Evolutionary conservation across 2,329 filamentous ascomycete genomes (phyloP).

Genomic region (Emergomyces orientalis): DNA sequence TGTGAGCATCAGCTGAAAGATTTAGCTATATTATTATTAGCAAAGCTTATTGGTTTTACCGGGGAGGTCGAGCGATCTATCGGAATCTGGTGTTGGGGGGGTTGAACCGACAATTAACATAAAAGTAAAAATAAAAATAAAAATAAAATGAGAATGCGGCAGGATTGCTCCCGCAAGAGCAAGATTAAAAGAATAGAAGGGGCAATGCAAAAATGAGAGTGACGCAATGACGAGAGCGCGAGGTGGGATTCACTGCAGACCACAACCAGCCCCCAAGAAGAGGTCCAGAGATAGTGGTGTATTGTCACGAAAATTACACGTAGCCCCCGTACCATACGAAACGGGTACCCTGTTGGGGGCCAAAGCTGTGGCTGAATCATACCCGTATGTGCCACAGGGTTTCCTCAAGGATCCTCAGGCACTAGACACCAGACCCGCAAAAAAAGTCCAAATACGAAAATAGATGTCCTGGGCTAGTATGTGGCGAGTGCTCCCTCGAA

Average conservation of each 20-base stretch:
- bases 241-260: background rate
- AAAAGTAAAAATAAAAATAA: background rate
- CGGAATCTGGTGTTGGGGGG: too few relatives aligned
- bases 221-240: background rate
- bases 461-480: background rate
- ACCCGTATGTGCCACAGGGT: background rate
- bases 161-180: background rate
- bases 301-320: background rate
- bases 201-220: background rate
- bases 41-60: too few relatives aligned
- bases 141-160: background rate
- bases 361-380: background rate
- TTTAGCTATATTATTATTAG: background rate
- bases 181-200: background rate
- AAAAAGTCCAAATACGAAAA: too few relatives aligned
- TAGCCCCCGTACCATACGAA: conserved; percentile 3
- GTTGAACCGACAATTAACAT: too few relatives aligned
- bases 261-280: background rate
- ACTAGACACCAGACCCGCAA: background rate
- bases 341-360: background rate
- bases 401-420: background rate
- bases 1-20: background rate
- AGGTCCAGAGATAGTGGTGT: background rate
- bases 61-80: too few relatives aligned
- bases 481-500: background rate